These are phyloP conservation scores for Tranzscheliella williamsii DNA, from an alignment of 1,284 basidiomycete genomes.

Conservation along the genomic window DNA sequence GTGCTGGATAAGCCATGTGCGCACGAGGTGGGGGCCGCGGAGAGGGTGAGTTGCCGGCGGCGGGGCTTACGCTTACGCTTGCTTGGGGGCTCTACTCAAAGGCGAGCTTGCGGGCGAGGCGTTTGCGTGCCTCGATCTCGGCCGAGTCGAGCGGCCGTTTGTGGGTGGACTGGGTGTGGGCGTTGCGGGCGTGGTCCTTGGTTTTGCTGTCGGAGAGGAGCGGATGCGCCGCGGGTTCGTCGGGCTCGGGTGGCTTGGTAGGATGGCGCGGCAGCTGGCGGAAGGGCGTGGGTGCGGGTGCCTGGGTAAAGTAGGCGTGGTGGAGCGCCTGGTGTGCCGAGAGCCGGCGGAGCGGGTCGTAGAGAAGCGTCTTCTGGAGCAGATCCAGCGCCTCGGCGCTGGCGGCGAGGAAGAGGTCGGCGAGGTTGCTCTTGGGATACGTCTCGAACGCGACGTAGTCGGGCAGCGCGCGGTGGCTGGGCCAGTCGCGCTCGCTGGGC, in stretches of 20 bases:
- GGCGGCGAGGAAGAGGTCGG: slow-evolving; percentile 86
- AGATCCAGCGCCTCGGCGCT: slow-evolving; percentile 84
- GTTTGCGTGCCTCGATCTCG: slow-evolving; percentile 50
- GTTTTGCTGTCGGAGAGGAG: slow-evolving; percentile 41
- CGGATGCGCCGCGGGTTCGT: slow-evolving; percentile 26
- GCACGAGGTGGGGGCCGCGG: too few relatives aligned
- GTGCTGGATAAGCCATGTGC: too few relatives aligned
- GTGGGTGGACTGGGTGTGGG: slow-evolving; percentile 1
- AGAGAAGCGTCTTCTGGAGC: slow-evolving; percentile 76
- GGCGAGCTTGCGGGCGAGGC: slow-evolving; percentile 48
- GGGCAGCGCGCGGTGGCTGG: slow-evolving; percentile 71
- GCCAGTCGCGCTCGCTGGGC: slow-evolving; percentile 95
- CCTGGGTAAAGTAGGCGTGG: slow-evolving; percentile 51
- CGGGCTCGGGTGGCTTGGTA: slow-evolving; percentile 26
- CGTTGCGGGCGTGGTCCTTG: slow-evolving; percentile 36
- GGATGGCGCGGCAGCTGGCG: slow-evolving; percentile 49
- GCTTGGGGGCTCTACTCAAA: too few relatives aligned
- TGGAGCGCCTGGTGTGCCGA: slow-evolving; percentile 65
- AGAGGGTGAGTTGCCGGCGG: too few relatives aligned
- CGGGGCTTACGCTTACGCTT: too few relatives aligned
- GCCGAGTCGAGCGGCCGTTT: slow-evolving; percentile 25
- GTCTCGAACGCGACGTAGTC: slow-evolving; percentile 44
- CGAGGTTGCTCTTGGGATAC: slow-evolving; percentile 78
- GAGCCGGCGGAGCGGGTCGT: slow-evolving; percentile 82
- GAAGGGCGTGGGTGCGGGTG: slow-evolving; percentile 47